Evolutionary conservation across 768 basidiomycete species (phyloP), one percentile per base, ranked within the genome.

Genomic region (Lactarius pseudohatsudake): DNA sequence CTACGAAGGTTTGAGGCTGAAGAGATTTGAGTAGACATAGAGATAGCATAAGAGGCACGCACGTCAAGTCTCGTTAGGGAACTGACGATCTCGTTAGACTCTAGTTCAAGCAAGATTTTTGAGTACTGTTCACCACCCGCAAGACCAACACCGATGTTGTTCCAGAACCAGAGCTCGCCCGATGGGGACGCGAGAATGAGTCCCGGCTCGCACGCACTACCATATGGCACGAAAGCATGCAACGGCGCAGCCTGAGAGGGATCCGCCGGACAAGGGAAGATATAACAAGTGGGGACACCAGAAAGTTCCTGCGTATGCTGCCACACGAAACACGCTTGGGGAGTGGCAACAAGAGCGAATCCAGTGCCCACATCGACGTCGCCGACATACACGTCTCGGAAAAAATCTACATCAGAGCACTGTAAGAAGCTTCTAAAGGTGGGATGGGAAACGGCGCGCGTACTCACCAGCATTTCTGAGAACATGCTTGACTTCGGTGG

Each of bases 131-230:
- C 84, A 10, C 90, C 91, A 15, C 92, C 91, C 2, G 92, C 90
- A 16, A 94, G 83, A 18, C 91, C 91, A 65, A 89, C 90, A 4
- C 88, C 88, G 53, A 96, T 89, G 66, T 87, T 89, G 64, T 94
- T 89, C 95, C 95, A 98, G 74, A 92, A 91, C 43, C 91, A 85
- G 63, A 93, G 78, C 69, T 86, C 80, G 4, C 95, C 95, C 0
- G 82, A 77, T 7, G 84, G 78, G 9, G 90, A 89, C 59, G 92
- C 78, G 60, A 96, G 83, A 53, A 97, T 86, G 45, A 96, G 84
- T 30, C 94, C 94, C 3, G 95, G 95, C 77, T 98, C 95, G 50
- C 91, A 85, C 15, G 85, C 81, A 4, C 81, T 67, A 15, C 83
- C 84, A 72, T 84, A 84, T 18, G 91, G 89, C 26, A 92, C 84